Evolutionary conservation across 768 basidiomycete genomes (phyloP).

Genomic region (Mycena kentingensis): DNA sequence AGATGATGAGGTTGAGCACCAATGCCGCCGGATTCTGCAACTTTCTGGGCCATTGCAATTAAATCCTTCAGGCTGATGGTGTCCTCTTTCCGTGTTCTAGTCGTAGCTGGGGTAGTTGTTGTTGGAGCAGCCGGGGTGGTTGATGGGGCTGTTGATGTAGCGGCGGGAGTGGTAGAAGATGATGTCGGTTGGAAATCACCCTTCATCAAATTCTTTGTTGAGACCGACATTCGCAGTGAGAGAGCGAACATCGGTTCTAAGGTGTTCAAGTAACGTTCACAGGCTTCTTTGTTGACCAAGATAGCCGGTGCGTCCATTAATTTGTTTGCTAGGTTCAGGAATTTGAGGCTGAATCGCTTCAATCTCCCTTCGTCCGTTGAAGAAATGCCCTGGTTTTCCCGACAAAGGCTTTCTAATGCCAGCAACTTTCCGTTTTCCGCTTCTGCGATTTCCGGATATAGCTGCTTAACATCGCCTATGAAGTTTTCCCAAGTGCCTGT

Average conservation of each 20-base stretch:
- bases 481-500: background rate
- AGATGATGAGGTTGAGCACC: too few species aligned
- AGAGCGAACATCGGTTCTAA: slow-evolving; percentile 6
- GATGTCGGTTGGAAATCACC: background rate
- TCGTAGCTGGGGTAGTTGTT: too few species aligned
- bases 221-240: background rate
- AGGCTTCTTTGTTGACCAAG: slow-evolving; percentile 10
- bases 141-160: too few species aligned
- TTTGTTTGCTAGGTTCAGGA: slow-evolving; percentile 1
- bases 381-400: slow-evolving; percentile 1
- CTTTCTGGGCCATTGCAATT: too few species aligned
- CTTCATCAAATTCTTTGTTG: slow-evolving; percentile 6
- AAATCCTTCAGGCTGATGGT: too few species aligned
- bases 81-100: too few species aligned
- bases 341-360: slow-evolving; percentile 5
- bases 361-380: slow-evolving; percentile 1
- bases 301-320: slow-evolving; percentile 4
- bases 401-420: background rate
- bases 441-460: background rate
- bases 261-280: slow-evolving; percentile 1
- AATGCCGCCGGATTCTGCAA: too few species aligned
- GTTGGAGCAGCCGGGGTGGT: background rate
- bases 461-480: background rate
- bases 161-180: background rate
- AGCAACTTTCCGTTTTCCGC: background rate